A percentile compares a stretch with the other conserved stretches of the same genome.
Evolutionary conservation across 805 yeast species (phyloP).

Genomic region (Yarrowia keelungensis): DNA sequence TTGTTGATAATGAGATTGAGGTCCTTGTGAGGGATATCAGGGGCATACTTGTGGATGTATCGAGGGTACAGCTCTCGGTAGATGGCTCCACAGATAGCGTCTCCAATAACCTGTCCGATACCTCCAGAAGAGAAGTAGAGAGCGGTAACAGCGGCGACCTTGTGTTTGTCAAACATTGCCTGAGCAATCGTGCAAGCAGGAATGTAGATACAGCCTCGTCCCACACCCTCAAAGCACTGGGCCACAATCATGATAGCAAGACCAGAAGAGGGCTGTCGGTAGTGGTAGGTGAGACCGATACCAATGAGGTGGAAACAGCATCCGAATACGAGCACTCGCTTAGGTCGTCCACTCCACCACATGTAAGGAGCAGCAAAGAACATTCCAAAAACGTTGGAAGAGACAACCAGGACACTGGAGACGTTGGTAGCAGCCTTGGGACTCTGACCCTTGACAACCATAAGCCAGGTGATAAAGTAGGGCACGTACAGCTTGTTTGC

Average conservation of each 20-base stretch:
- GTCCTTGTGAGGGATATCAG: slow-evolving; percentile 19
- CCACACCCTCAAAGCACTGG: slow-evolving; percentile 35
- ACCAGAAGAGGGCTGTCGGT: slow-evolving; percentile 3
- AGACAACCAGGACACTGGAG: slow-evolving; percentile 5
- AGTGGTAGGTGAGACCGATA: slow-evolving; percentile 22
- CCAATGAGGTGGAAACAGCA: slow-evolving; percentile 25
- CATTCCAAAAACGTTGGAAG: slow-evolving; percentile 20
- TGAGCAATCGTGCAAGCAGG: slow-evolving; percentile 25
- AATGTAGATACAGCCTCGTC: slow-evolving; percentile 24
- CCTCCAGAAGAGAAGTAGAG: slow-evolving; percentile 15
- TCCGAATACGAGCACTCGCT: slow-evolving; percentile 16
- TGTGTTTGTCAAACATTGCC: slow-evolving; percentile 29
- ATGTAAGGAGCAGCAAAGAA: slow-evolving; percentile 21
- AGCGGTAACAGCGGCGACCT: slow-evolving; percentile 22
- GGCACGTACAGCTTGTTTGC: slow-evolving; percentile 32
- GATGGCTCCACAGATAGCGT: slow-evolving; percentile 26
- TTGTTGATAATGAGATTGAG: slow-evolving; percentile 25
- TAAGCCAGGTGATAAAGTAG: slow-evolving; percentile 25
- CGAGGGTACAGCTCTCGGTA: slow-evolving; percentile 28
- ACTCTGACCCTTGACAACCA: slow-evolving; percentile 22
- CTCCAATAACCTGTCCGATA: slow-evolving; percentile 22
- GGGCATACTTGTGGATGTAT: slow-evolving; percentile 30
- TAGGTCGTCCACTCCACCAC: slow-evolving; percentile 24
- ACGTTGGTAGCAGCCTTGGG: slow-evolving; percentile 33
- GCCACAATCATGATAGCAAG: slow-evolving; percentile 27